Conservation (phyloP, 2,329 filamentous ascomycete genomes). For the Sclerotiophoma versabilis region DNA sequence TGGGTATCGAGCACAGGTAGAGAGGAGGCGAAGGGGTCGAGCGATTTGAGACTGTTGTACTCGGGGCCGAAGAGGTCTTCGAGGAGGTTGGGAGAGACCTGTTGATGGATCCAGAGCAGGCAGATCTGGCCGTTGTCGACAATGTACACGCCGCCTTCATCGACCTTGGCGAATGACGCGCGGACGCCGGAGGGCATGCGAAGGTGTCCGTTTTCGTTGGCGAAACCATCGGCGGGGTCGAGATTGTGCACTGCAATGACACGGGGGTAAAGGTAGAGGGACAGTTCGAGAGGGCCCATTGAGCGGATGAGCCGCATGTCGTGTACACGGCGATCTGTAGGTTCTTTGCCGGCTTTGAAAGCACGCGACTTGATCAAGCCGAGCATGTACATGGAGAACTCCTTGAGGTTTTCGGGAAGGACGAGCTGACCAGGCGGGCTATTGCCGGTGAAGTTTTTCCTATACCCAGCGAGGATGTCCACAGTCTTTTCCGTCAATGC, state of each 20-base stretch:
- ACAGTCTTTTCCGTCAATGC: constrained; percentile 89
- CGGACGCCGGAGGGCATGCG: constrained; percentile 82
- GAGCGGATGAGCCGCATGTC: constrained; percentile 89
- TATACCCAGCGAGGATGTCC: constrained; percentile 88
- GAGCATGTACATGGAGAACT: constrained; percentile 96
- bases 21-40: constrained; percentile 82
- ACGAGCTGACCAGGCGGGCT: constrained; percentile 93
- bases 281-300: constrained; percentile 85
- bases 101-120: constrained; percentile 89
- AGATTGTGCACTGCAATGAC: constrained; percentile 94
- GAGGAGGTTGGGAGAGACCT: constrained; percentile 90
- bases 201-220: constrained; percentile 89
- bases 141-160: constrained; percentile 91
- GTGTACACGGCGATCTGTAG: constrained; percentile 87
- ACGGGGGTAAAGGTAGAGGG: constrained; percentile 91
- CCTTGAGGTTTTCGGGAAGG: constrained; percentile 93
- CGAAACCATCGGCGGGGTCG: constrained; percentile 85
- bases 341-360: constrained; percentile 90
- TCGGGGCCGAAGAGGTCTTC: constrained; percentile 87
- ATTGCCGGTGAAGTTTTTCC: constrained; percentile 86
- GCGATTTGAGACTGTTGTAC: constrained; percentile 71
- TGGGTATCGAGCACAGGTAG: constrained; percentile 89
- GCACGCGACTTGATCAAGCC: constrained; percentile 88
- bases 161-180: constrained; percentile 84
- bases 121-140: constrained; percentile 95